These are phyloP conservation scores for Hygrocybe punicea DNA, from an alignment of 768 basidiomycete genomes.

Conservation along the genomic window DNA sequence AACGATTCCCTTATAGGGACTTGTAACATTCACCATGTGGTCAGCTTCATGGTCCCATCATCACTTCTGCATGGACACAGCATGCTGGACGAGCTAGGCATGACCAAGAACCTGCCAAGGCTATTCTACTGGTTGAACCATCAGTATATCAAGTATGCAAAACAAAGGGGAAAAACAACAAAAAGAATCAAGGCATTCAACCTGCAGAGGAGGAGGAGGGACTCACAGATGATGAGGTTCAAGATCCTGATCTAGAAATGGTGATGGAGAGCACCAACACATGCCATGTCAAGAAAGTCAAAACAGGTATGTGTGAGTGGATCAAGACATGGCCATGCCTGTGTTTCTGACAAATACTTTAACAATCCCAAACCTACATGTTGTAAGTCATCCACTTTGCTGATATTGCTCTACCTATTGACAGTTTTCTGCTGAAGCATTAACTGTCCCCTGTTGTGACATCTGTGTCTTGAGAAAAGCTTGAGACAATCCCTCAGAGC, in stretches of 20 bases:
- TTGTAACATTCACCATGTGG: constrained; percentile 6
- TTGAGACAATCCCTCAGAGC: neutral
- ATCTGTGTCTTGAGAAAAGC: neutral
- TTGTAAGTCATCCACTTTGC: constrained; percentile 18
- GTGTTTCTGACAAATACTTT: constrained; percentile 31
- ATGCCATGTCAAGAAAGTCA: constrained; percentile 32
- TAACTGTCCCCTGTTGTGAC: constrained; percentile 1
- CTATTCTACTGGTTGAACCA: constrained; percentile 6
- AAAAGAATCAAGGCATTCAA: neutral
- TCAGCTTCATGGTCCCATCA: constrained; percentile 4
- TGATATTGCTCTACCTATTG: neutral
- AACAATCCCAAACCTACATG: constrained; percentile 22
- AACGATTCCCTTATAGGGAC: no score
- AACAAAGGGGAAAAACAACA: constrained; percentile 8
- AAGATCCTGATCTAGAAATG: neutral
- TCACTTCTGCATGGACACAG: constrained; percentile 3
- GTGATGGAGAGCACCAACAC: constrained; percentile 4
- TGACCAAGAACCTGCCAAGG: neutral
- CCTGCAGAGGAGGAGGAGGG: constrained; percentile 5
- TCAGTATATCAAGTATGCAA: constrained; percentile 28
- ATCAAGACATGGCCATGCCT: constrained; percentile 20
- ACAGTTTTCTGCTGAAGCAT: neutral
- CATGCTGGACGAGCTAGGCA: constrained; percentile 5
- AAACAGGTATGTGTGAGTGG: constrained; percentile 28
- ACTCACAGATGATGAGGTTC: constrained; percentile 5